Evolutionary conservation across 2,329 filamentous ascomycete genomes (phyloP), one percentile per base, ranked within the genome.

Genomic region (Botrytis fabae): DNA sequence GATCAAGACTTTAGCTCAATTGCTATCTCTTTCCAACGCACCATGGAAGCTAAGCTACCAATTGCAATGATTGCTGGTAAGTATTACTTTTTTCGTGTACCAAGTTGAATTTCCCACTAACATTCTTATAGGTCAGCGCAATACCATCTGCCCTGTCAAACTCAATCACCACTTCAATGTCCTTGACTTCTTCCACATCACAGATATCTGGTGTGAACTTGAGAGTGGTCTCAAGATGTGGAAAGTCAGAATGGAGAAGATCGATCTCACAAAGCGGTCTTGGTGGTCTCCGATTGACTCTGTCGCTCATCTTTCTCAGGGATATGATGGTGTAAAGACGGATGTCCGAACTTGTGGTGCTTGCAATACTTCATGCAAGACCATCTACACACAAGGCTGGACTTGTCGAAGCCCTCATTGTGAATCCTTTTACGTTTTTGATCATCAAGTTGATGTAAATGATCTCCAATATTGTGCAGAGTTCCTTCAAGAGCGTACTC

Each of bases 101-200:
- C 1, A 22, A 18, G 1, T n/a, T 69, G 35, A 3, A 54, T 57
- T 28, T 4, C 38, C 14, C 20, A 51, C 70, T 78, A 59, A 75
- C 54, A 76, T 83, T 44, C 81, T 82, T 57, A 74, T 78, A 85
- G 90, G 91, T 25, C 80, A 85, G 70, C 64, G 46, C 18, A 88
- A 90, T 75, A 79, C 80, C 5, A 79, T 84, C 35, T 83, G 86
- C 28, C 83, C 84, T 0, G 85, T 84, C 1, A 82, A 84, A 40
- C 82, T 90, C 12, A 86, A 87, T 0, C 84, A 90, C 73, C 82
- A 85, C 0, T 94, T 90, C 77, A 89, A 87, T 72, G 88, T 93
- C 0, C 83, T 94, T 60, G 91, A 85, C n/a, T 90, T 86, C 80
- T 94, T 93, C 79, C 88, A 90, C 66, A 83, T 92, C 20, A 92